Evolutionary conservation across 2,329 filamentous ascomycete species (phyloP).

Genomic region (Pseudopyrenochaeta lycopersici): DNA sequence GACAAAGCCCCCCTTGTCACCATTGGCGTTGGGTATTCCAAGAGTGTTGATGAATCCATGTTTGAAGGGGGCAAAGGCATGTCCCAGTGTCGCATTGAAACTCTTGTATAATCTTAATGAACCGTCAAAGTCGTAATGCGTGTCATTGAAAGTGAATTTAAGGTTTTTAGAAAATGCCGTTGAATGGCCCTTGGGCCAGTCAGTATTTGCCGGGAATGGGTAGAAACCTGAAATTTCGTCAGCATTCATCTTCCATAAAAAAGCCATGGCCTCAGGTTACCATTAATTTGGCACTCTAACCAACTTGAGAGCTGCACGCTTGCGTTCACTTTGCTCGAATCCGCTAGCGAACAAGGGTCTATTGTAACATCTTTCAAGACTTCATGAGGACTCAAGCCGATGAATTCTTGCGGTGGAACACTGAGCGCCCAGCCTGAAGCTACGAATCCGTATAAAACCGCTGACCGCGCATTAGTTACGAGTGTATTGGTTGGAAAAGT

Average conservation of each 20-base stretch:
- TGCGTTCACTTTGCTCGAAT: constrained; percentile 32
- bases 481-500: background rate
- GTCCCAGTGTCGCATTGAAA: constrained; percentile 38
- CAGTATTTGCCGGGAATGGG: constrained; percentile 40
- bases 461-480: constrained; percentile 2
- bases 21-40: constrained; percentile 38
- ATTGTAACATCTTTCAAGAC: constrained; percentile 1
- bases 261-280: constrained; percentile 4
- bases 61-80: constrained; percentile 37
- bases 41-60: constrained; percentile 40
- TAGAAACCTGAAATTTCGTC: constrained; percentile 35
- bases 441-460: constrained; percentile 1
- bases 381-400: constrained; percentile 1
- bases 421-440: constrained; percentile 5
- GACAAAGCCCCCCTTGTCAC: constrained; percentile 43
- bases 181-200: constrained; percentile 37
- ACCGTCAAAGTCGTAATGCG: constrained; percentile 41
- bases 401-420: constrained; percentile 7
- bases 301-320: constrained; percentile 40
- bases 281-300: constrained; percentile 44
- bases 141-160: constrained; percentile 44
- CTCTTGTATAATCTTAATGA: constrained; percentile 35
- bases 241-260: background rate
- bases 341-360: constrained; percentile 35
- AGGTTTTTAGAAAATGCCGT: constrained; percentile 35